Percentiles rank a stretch among this genome's conserved stretches.
These are phyloP conservation scores for Alternaria brassicae DNA, from an alignment of 2,329 filamentous ascomycete species.

Conservation along the genomic window DNA sequence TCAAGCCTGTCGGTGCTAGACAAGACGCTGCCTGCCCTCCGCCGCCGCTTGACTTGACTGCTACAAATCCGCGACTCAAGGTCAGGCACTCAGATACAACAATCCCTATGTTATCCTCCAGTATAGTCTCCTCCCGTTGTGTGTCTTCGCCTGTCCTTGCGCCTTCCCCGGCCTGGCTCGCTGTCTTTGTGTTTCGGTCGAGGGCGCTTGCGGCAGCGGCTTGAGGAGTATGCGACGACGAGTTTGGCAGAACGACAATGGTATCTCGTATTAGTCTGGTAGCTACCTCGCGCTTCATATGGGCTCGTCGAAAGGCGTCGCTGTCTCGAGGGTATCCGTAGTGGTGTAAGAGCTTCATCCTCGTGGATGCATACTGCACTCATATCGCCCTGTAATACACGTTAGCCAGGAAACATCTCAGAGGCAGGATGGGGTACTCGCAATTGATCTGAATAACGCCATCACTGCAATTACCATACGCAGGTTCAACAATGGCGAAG, in stretches of 20 bases:
- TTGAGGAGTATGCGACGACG: neutral
- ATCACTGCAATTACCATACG: neutral
- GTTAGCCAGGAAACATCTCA: neutral
- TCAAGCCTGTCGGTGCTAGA: neutral
- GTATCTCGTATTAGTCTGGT: too few relatives aligned
- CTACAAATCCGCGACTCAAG: neutral
- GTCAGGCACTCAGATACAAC: neutral
- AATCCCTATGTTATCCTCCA: neutral
- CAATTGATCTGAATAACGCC: neutral
- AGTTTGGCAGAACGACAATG: neutral
- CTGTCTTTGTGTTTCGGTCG: neutral
- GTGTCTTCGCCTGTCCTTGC: neutral
- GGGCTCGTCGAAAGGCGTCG: neutral
- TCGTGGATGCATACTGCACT: neutral
- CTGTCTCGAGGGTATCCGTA: neutral
- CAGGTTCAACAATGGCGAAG: neutral
- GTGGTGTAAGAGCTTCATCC: neutral
- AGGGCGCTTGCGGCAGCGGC: neutral
- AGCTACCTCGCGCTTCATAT: neutral
- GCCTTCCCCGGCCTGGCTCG: neutral
- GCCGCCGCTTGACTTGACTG: neutral
- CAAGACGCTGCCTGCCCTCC: neutral
- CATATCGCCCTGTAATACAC: neutral
- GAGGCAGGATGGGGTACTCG: neutral
- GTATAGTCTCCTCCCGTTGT: neutral